phyloP scores from a whole-genome alignment of 495 filamentous ascomycete species.

The Venustampulla echinocandica region DNA sequence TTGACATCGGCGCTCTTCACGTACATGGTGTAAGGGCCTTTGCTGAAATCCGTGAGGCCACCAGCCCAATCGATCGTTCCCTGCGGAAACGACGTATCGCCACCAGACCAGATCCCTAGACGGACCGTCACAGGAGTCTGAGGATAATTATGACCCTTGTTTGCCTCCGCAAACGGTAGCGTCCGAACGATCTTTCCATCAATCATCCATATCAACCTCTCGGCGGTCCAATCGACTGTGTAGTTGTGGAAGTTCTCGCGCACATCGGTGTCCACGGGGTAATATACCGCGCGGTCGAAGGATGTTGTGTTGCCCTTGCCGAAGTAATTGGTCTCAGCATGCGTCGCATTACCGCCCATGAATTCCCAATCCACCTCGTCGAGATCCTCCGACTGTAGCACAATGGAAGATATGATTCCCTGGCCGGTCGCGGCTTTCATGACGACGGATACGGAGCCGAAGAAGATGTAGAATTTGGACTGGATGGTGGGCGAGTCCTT shows the following conservation, averaged over 20 bases:
- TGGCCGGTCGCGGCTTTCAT: conserved; percentile 65
- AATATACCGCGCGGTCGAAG: conserved; percentile 54
- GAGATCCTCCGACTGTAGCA: conserved; percentile 73
- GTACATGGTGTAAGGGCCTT: conserved; percentile 68
- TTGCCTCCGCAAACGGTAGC: conserved; percentile 54
- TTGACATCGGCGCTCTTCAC: conserved; percentile 56
- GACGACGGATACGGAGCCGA: conserved; percentile 59
- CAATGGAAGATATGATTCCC: conserved; percentile 76
- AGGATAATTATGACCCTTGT: conserved; percentile 59
- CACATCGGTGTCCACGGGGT: conserved; percentile 43
- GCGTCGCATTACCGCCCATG: conserved; percentile 53
- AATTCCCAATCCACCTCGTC: conserved; percentile 93
- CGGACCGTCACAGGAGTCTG: conserved; percentile 82
- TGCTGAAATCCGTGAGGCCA: conserved; percentile 60
- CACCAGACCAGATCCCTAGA: conserved; percentile 81
- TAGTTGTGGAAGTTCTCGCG: conserved; percentile 64
- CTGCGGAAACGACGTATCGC: conserved; percentile 53
- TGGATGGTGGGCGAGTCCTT: conserved; percentile 68
- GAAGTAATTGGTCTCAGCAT: conserved; percentile 76
- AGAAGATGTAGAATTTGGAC: conserved; percentile 70
- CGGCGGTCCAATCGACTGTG: conserved; percentile 72
- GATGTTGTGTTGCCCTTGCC: conserved; percentile 65
- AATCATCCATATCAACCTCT: conserved; percentile 62
- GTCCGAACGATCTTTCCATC: conserved; percentile 61
- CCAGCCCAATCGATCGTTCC: conserved; percentile 67